Evolutionary conservation across 495 filamentous ascomycete species (phyloP).

Genomic region (Penicillium manginii): DNA sequence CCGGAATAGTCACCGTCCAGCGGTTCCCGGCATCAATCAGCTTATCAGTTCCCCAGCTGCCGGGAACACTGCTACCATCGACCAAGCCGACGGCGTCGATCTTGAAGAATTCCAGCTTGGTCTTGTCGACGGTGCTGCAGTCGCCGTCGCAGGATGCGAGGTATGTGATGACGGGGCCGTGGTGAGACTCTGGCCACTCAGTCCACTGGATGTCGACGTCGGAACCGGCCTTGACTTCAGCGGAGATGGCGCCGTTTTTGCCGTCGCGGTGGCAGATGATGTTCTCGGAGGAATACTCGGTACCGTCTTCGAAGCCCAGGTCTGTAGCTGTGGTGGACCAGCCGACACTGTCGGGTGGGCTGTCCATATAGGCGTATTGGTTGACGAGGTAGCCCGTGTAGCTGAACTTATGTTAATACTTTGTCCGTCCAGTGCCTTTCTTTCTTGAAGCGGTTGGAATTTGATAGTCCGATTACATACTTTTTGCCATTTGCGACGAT

Average conservation of each 20-base stretch:
- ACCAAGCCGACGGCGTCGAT: slow-evolving; percentile 67
- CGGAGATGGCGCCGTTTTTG: slow-evolving; percentile 54
- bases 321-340: slow-evolving; percentile 60
- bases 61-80: slow-evolving; percentile 49
- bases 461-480: not conserved
- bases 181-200: slow-evolving; percentile 67
- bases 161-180: slow-evolving; percentile 76
- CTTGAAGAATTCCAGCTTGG: slow-evolving; percentile 73
- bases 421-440: no score
- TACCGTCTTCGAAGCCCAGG: slow-evolving; percentile 61
- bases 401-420: slow-evolving; percentile 23
- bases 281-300: slow-evolving; percentile 51
- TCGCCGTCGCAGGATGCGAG: slow-evolving; percentile 73
- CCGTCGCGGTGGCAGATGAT: slow-evolving; percentile 73
- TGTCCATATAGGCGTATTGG: slow-evolving; percentile 37
- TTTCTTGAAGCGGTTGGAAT: no score
- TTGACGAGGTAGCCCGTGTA: slow-evolving; percentile 44
- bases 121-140: slow-evolving; percentile 68
- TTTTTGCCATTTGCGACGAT: slow-evolving; percentile 58
- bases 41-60: slow-evolving; percentile 70
- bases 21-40: slow-evolving; percentile 69
- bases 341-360: slow-evolving; percentile 55
- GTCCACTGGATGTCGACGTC: slow-evolving; percentile 67
- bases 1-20: slow-evolving; percentile 71
- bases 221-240: slow-evolving; percentile 57